Percentiles rank a stretch among this genome's conserved stretches.
Conservation (phyloP, 768 basidiomycete species). For the Pulveroboletus sp. region DNA sequence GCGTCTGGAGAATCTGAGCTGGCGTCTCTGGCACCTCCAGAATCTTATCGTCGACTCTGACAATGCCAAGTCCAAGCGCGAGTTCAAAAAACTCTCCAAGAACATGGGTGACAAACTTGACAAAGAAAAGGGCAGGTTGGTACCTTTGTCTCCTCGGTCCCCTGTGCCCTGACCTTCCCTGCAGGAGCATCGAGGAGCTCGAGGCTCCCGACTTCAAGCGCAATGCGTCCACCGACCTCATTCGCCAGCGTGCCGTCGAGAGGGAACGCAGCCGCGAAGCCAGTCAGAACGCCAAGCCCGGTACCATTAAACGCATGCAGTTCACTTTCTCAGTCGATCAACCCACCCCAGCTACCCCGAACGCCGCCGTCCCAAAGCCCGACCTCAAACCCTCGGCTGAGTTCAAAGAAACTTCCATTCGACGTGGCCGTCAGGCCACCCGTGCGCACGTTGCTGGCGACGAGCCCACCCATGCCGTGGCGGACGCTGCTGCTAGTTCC, state of each 20-base stretch:
- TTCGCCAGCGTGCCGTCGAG: conserved; percentile 76
- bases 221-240: conserved; percentile 74
- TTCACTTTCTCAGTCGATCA: conserved; percentile 86
- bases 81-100: conserved; percentile 86
- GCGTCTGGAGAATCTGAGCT: conserved; percentile 86
- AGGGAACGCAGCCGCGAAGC: conserved; percentile 78
- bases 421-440: conserved; percentile 38
- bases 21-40: conserved; percentile 91
- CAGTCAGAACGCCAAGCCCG: conserved; percentile 56
- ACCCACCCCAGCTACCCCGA: conserved; percentile 45
- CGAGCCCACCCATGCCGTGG: conserved; percentile 12
- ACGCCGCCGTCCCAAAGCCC: conserved; percentile 52
- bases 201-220: conserved; percentile 79
- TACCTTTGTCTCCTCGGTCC: conserved; percentile 17
- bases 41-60: conserved; percentile 88
- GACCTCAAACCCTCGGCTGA: conserved; percentile 63
- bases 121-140: conserved; percentile 87
- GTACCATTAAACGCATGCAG: conserved; percentile 83
- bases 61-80: conserved; percentile 81
- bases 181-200: conserved; percentile 79
- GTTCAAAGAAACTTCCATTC: conserved; percentile 47
- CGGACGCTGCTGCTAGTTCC: conserved; percentile 26
- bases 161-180: conserved; percentile 12
- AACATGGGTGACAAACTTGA: conserved; percentile 89
- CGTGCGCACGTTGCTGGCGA: conserved; percentile 35